phyloP scores from a whole-genome alignment of 345 rosid species.

The Mangifera indica region DNA sequence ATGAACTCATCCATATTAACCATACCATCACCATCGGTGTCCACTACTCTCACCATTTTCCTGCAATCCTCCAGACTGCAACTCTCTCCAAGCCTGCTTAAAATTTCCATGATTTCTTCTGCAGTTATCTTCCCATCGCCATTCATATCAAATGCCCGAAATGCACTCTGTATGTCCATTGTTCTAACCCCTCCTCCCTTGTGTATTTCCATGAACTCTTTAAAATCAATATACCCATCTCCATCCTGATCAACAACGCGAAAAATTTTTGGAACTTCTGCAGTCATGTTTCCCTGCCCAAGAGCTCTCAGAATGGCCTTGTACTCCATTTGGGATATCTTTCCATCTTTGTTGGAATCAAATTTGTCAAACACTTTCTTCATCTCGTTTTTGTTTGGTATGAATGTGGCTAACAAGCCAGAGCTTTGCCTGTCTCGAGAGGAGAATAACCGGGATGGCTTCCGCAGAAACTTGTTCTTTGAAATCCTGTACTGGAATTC shows the following conservation, averaged over 20 bases:
- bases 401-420: constrained; percentile 30
- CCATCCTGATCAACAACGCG: constrained; percentile 65
- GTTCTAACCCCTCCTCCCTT: constrained; percentile 59
- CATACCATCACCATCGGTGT: constrained; percentile 66
- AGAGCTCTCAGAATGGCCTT: constrained; percentile 61
- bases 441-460: constrained; percentile 63
- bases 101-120: constrained; percentile 63
- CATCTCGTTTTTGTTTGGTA: constrained; percentile 63
- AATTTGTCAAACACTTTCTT: constrained; percentile 67
- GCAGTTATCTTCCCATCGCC: constrained; percentile 83
- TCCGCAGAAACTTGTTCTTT: constrained; percentile 48
- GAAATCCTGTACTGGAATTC: constrained; percentile 77
- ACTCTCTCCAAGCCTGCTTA: constrained; percentile 73
- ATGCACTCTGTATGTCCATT: constrained; percentile 58
- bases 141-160: constrained; percentile 61
- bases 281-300: constrained; percentile 41
- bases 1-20: constrained; percentile 81
- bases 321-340: constrained; percentile 79
- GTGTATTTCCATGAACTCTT: constrained; percentile 71
- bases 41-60: constrained; percentile 82
- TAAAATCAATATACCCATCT: constrained; percentile 81
- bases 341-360: constrained; percentile 78
- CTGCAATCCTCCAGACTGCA: constrained; percentile 69
- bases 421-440: constrained; percentile 58
- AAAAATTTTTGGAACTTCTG: constrained; percentile 66